Conservation (phyloP, 257 asterid species). For the Oldenlandia corymbosa region DNA sequence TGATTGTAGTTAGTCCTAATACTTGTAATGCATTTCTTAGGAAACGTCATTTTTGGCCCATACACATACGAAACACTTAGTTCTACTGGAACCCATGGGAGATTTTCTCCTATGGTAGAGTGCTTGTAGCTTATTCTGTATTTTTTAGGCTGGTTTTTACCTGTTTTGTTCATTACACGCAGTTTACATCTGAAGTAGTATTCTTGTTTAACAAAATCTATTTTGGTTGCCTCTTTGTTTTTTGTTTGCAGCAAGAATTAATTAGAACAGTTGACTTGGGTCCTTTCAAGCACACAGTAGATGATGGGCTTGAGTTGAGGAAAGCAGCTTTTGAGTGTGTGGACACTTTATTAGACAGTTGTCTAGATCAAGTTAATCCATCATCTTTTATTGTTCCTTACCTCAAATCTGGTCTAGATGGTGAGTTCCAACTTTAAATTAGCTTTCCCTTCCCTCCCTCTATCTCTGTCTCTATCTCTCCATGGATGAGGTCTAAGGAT, state of each 20-base stretch:
- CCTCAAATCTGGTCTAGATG: constrained; percentile 90
- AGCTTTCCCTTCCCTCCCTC: neutral
- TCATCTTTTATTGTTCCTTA: constrained; percentile 95
- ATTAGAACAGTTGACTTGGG: constrained; percentile 98
- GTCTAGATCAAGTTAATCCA: constrained; percentile 97
- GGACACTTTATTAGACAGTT: constrained; percentile 87
- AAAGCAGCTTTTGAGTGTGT: constrained; percentile 99
- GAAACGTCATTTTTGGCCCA: neutral
- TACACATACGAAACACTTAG: neutral
- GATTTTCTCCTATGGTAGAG: neutral
- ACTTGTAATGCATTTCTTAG: neutral
- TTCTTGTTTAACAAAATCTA: constrained; percentile 1
- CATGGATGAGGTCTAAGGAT: too few species aligned
- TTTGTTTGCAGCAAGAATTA: constrained; percentile 79
- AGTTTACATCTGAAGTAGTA: neutral
- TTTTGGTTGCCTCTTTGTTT: constrained; percentile 11
- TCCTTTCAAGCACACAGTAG: constrained; percentile 99
- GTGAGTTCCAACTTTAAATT: constrained; percentile 37
- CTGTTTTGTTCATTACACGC: neutral
- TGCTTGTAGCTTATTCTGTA: neutral
- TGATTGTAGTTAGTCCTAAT: neutral
- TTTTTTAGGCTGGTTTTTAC: neutral
- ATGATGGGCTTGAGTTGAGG: constrained; percentile 98
- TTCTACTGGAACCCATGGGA: neutral
- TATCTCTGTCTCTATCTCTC: too few species aligned